phyloP scores from a whole-genome alignment of 257 asterid genomes.

The Agastache rugosa region DNA sequence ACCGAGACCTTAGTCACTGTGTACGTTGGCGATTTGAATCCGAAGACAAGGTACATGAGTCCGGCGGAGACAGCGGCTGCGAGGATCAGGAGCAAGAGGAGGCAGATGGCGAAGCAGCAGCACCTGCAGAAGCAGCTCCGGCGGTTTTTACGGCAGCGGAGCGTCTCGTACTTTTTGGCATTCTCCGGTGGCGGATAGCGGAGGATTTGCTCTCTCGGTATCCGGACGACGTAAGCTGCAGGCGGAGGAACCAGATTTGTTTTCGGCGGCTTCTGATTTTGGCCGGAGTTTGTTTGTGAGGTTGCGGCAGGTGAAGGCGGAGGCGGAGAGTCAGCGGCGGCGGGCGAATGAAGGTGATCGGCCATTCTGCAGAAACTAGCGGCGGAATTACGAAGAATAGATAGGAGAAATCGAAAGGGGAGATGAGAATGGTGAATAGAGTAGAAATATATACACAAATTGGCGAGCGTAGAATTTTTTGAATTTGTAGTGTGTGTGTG shows the following conservation, averaged over 20 bases:
- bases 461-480: not conserved
- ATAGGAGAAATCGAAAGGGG: not conserved
- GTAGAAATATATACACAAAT: not conserved
- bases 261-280: constrained; percentile 35
- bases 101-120: constrained; percentile 53
- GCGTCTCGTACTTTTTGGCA: constrained; percentile 28
- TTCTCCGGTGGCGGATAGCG: constrained; percentile 65
- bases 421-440: not conserved
- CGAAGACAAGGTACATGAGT: constrained; percentile 67
- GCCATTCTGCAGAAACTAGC: constrained; percentile 33
- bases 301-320: constrained; percentile 26
- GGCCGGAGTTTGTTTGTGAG: constrained; percentile 31
- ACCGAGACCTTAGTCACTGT: constrained; percentile 49
- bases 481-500: not conserved
- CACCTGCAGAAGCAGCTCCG: constrained; percentile 60
- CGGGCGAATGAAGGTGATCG: constrained; percentile 45
- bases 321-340: constrained; percentile 33
- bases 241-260: constrained; percentile 41
- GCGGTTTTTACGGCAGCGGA: constrained; percentile 34
- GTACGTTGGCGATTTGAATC: constrained; percentile 71
- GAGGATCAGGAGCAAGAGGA: constrained; percentile 50
- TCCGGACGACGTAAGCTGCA: constrained; percentile 44
- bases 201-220: constrained; percentile 61
- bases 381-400: no score
- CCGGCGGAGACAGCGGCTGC: constrained; percentile 70